Percentiles rank a stretch among this genome's conserved stretches.
Conservation (phyloP, 2,329 filamentous ascomycete genomes). For the Fusarium annulatum region DNA sequence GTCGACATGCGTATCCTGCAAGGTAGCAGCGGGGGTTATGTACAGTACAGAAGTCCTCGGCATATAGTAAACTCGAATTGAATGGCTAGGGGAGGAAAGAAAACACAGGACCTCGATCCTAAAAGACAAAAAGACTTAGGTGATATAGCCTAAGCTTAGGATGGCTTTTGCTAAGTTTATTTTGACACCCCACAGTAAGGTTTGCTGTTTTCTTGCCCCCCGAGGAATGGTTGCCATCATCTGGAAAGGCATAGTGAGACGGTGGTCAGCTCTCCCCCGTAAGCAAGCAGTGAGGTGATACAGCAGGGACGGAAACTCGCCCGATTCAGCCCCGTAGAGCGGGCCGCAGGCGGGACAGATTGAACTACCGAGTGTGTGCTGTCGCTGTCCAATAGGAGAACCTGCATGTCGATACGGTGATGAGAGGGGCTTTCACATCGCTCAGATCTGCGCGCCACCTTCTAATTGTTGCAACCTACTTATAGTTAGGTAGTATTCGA, state of each 20-base stretch:
- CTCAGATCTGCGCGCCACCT: conserved; percentile 34
- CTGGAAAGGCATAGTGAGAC: conserved; percentile 4
- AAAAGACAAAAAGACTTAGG: too few species aligned
- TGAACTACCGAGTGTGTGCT: conserved; percentile 21
- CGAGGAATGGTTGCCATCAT: not conserved
- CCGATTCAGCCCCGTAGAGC: conserved; percentile 16
- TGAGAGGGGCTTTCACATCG: conserved; percentile 23
- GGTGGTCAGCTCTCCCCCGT: conserved; percentile 16
- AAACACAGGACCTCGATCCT: too few species aligned
- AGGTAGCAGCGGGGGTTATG: not conserved
- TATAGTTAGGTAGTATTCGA: conserved; percentile 14
- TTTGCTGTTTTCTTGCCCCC: too few species aligned
- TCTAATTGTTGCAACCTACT: conserved; percentile 27
- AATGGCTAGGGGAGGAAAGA: not conserved
- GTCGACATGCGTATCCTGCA: not conserved
- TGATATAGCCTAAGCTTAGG: too few species aligned
- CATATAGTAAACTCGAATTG: conserved; percentile 7
- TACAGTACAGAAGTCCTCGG: not conserved
- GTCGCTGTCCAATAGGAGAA: conserved; percentile 18
- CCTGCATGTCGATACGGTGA: conserved; percentile 10
- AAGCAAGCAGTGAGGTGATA: conserved; percentile 10
- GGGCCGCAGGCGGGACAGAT: conserved; percentile 25
- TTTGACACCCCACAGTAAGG: too few species aligned
- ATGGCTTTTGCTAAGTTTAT: too few species aligned
- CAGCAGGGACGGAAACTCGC: conserved; percentile 18